A percentile compares a stretch with the other conserved stretches of the same genome.
These are phyloP conservation scores for Backusella westeae DNA, from an alignment of 192 early-diverging fungal genomes.

Conservation along the genomic window DNA sequence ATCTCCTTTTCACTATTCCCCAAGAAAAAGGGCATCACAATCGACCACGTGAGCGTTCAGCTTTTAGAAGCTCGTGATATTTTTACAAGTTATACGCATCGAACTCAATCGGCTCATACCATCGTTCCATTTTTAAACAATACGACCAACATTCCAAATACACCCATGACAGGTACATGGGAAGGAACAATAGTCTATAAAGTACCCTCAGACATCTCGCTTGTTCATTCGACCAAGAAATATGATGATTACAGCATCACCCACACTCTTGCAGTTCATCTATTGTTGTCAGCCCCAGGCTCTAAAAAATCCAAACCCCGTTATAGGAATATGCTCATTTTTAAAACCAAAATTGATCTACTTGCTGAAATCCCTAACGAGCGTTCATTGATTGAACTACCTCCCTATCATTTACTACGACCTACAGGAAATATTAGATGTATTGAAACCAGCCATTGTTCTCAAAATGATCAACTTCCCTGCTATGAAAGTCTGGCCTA, in stretches of 20 bases:
- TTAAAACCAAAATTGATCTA: background rate
- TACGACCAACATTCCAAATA: background rate
- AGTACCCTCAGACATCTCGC: background rate
- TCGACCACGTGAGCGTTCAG: background rate
- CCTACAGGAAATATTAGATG: background rate
- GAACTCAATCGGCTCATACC: background rate
- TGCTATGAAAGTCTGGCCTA: background rate
- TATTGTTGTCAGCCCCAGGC: background rate
- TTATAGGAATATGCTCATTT: background rate
- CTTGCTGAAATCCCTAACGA: background rate
- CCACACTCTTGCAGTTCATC: background rate
- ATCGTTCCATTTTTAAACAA: background rate
- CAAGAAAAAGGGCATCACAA: background rate
- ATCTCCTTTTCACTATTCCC: background rate
- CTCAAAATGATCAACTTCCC: background rate
- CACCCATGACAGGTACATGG: background rate
- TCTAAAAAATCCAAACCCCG: background rate
- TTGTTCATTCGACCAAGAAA: background rate
- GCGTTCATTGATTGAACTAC: background rate
- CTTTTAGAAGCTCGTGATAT: background rate
- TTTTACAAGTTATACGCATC: background rate
- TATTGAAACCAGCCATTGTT: background rate
- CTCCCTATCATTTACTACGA: background rate
- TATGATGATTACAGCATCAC: background rate
- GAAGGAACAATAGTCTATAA: background rate